Base-by-base conservation (phyloP, 768 basidiomycete genomes). In the Postia placenta region DNA sequence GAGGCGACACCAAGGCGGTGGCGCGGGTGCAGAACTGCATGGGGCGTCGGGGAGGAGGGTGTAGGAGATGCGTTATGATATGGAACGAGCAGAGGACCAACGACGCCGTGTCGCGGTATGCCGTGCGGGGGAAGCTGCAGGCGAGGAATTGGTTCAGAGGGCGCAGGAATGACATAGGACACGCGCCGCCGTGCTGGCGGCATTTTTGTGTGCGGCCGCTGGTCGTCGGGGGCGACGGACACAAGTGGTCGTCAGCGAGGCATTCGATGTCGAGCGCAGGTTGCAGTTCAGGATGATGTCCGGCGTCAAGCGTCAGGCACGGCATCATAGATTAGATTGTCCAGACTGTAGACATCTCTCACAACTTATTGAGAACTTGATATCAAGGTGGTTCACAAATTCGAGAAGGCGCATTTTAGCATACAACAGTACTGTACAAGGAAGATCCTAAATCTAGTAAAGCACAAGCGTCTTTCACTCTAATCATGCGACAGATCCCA, bases 1-100 rank as follows among this genome's bases (percentile, higher is more conserved):
- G 88, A 84, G 0, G 87, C 81, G 30, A 93, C 82, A 3, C 91
- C 91, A 0, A 97, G 78, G 19, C 92, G 80, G 67, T 97, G 93
- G 26, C 84, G 76, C n/a, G 89, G 87, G 54, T 87, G 80, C 11
- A 66, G 66, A 14, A 60, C 57, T 48, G 58, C 63, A 58, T 60
- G 49, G 14, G 27, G 11, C 4, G 42, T n/a, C 6, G 38, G 20
- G 22, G 39, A n/a, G 11, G 45, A 40, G 3, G 47, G 33, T 1
- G 52, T 50, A 17, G 42, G 6, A 5, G 58, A 54, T 15, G 57
- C 57, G 45, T 53, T 40, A 20, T 60, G 63, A 17, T 67, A 65
- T 11, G 68, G 69, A 40, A 81, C 64, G 45, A 95, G 71, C 33
- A 91, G 71, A 2, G 92, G 92, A 0, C 76, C 74, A 3, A 81